Conservation (phyloP, 495 filamentous ascomycete genomes). For the Talaromyces proteolyticus region DNA sequence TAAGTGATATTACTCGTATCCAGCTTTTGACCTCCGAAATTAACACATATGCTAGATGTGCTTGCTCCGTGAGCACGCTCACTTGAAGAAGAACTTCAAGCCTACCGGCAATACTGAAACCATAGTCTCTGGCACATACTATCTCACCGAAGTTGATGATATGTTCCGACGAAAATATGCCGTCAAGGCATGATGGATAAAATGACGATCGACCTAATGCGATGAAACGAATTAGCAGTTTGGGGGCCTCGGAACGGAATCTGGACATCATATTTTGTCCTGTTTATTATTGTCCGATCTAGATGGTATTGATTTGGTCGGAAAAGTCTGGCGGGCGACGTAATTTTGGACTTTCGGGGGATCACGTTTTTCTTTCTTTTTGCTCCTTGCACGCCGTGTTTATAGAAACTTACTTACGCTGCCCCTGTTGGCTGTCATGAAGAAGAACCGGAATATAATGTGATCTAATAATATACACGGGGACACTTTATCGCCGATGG, state of each 20-base stretch:
- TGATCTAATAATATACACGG: background rate
- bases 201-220: background rate
- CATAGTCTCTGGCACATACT: conserved; percentile 78
- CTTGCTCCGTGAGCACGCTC: conserved; percentile 85
- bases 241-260: background rate
- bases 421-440: background rate
- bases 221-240: background rate
- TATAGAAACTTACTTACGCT: background rate
- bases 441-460: background rate
- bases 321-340: background rate
- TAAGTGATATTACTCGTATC: conserved; percentile 30
- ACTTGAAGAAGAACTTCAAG: conserved; percentile 85
- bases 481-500: no score
- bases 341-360: no score
- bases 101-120: conserved; percentile 73
- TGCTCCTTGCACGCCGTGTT: background rate
- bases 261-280: background rate
- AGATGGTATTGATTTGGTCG: conserved; percentile 4
- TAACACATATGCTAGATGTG: conserved; percentile 62
- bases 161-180: conserved; percentile 92
- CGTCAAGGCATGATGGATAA: conserved; percentile 66
- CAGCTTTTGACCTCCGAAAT: background rate
- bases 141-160: conserved; percentile 82
- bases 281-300: background rate
- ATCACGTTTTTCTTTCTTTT: no score